Base-by-base conservation (phyloP, 495 filamentous ascomycete genomes). In the Aspergillus baeticus region DNA sequence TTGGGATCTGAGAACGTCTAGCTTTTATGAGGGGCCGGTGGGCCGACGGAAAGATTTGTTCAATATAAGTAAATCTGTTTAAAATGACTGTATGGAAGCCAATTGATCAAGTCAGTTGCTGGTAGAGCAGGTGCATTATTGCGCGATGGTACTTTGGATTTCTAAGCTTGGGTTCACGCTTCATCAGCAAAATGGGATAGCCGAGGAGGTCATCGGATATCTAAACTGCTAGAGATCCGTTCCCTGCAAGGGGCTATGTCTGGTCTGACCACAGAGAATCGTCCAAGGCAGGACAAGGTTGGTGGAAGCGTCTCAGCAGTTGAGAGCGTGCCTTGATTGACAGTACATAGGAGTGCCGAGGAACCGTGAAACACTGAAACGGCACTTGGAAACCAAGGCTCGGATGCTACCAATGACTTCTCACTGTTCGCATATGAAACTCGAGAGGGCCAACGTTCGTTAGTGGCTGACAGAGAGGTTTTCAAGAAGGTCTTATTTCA, bases 291-390 rank as follows among this genome's bases (percentile, higher is more conserved):
- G 14, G 47, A 36, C 31, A 39, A 49, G 43, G 36, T 48, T 55
- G 53, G 44, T 48, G 44, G 43, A 49, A 6, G 43, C 20, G 22
- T 29, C 33, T 53, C 50, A 18, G 33, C 22, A 38, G 49, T 23
- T 36, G n/a, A 45, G 23, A 3, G 26, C 8, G 43, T 39, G 17
- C 33, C 17, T 39, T 29, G 26, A 29, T 29, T 29, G 26, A 29
- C 4, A n/a, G n/a, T n/a, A n/a, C n/a, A n/a, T n/a, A 29, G 41
- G 37, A 31, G 22, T 39, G 29, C 35, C 53, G 44, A 41, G 35
- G 31, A 49, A 38, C 44, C 53, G 23, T 29, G 33, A 41, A 42
- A 34, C 22, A 22, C 34, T 48, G 29, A 31, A 15, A 48, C 23
- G 18, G n/a, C 5, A 17, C 38, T 20, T 17, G 17, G 38, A 8